These are phyloP conservation scores for Centaurea solstitialis DNA, from an alignment of 129 eudicot genomes.

Conservation along the genomic window DNA sequence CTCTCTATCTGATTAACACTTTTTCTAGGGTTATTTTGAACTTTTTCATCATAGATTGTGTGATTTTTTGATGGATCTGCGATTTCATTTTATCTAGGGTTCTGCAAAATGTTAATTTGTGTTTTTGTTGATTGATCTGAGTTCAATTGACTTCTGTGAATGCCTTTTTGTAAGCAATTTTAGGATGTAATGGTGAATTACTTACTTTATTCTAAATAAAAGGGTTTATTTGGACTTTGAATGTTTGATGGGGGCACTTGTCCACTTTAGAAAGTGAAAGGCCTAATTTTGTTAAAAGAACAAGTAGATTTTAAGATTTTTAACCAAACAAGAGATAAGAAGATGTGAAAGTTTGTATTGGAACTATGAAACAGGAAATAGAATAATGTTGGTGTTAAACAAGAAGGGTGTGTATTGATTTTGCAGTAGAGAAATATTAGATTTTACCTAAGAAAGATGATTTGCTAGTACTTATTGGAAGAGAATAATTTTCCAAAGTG, in stretches of 20 bases:
- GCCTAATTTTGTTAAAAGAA: background rate
- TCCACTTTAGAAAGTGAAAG: background rate
- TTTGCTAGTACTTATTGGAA: background rate
- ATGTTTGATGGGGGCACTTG: slow-evolving; percentile 4
- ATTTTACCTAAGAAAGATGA: background rate
- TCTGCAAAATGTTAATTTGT: slow-evolving; percentile 1
- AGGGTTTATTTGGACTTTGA: background rate
- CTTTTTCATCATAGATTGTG: background rate
- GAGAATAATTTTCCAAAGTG: background rate
- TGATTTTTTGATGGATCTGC: slow-evolving; percentile 25
- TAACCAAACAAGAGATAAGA: background rate
- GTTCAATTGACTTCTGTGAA: background rate
- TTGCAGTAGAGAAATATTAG: background rate
- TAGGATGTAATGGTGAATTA: background rate
- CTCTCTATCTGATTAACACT: background rate
- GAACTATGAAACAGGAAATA: background rate
- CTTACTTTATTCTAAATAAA: background rate
- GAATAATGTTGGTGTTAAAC: background rate
- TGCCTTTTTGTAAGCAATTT: background rate
- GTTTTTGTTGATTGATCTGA: background rate
- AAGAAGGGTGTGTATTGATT: background rate
- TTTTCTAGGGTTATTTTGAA: background rate
- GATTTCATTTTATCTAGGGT: slow-evolving; percentile 5
- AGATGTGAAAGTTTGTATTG: background rate
- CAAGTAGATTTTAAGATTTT: background rate